These are phyloP conservation scores for Neofusicoccum laricinum DNA, from an alignment of 2,329 filamentous ascomycete species.

Conservation along the genomic window DNA sequence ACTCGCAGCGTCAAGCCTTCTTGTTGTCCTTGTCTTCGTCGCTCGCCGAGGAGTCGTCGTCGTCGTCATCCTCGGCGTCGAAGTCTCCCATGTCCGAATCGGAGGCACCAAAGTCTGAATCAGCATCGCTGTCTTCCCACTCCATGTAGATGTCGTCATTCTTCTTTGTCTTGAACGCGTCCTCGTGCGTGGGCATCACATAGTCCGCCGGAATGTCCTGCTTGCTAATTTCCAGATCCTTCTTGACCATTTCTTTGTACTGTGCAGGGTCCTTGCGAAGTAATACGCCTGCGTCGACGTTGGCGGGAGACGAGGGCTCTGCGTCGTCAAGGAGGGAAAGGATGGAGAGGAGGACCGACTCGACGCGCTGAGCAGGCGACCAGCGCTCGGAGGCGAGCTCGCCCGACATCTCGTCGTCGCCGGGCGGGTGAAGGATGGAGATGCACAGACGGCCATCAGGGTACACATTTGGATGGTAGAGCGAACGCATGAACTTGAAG, in stretches of 20 bases:
- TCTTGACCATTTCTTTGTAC: conserved; percentile 69
- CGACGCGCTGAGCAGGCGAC: conserved; percentile 90
- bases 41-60: conserved; percentile 49
- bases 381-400: conserved; percentile 88
- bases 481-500: conserved; percentile 77
- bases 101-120: conserved; percentile 68
- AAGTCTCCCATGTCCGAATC: conserved; percentile 48
- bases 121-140: conserved; percentile 48
- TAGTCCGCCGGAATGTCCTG: conserved; percentile 76
- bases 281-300: conserved; percentile 87
- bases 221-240: conserved; percentile 71
- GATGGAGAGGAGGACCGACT: conserved; percentile 90
- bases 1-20: background rate
- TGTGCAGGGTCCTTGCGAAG: conserved; percentile 68
- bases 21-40: conserved; percentile 32
- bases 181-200: conserved; percentile 72
- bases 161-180: conserved; percentile 62
- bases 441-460: conserved; percentile 88
- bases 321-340: conserved; percentile 90
- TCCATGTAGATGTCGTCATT: conserved; percentile 59
- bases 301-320: conserved; percentile 89
- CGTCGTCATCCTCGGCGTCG: conserved; percentile 52
- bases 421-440: conserved; percentile 89
- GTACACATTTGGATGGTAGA: conserved; percentile 95
- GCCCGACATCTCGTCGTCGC: conserved; percentile 89